Evolutionary conservation across 306 rosid genomes (phyloP).

Genomic region (Sindora glabra): DNA sequence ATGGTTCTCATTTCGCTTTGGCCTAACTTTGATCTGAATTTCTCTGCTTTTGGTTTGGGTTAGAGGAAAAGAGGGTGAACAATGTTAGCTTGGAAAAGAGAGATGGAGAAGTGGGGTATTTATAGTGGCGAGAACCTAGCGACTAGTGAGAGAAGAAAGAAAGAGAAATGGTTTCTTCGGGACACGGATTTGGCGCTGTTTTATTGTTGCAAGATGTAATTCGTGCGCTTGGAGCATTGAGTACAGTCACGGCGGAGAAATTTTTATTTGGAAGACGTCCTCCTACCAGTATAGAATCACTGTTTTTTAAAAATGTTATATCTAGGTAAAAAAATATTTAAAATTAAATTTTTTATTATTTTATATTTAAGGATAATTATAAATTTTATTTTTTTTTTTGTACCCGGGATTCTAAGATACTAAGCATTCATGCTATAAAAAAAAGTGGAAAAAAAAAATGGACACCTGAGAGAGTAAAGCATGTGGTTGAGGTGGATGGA

Average conservation of each 20-base stretch:
- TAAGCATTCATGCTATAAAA: background rate
- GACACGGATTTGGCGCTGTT: constrained; percentile 40
- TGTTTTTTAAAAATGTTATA: too few relatives aligned
- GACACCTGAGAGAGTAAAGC: too few relatives aligned
- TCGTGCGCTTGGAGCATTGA: background rate
- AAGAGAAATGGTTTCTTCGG: background rate
- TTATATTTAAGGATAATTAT: too few relatives aligned
- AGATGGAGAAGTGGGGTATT: constrained; percentile 21
- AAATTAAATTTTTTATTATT: too few relatives aligned
- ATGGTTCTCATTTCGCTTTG: too few relatives aligned
- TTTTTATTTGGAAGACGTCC: too few relatives aligned
- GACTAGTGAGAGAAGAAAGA: background rate
- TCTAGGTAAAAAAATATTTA: too few relatives aligned
- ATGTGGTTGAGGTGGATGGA: constrained; percentile 1
- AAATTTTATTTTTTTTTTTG: too few relatives aligned
- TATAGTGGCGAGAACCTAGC: constrained; percentile 22
- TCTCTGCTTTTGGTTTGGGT: background rate
- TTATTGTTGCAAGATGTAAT: background rate
- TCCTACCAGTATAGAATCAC: background rate
- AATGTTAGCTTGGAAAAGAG: constrained; percentile 23
- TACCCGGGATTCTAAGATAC: background rate
- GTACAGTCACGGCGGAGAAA: constrained; percentile 1
- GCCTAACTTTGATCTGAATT: background rate
- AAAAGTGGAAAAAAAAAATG: background rate
- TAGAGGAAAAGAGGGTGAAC: constrained; percentile 5